Base-by-base conservation (phyloP, 495 filamentous ascomycete species). In the Jackrogersella multiformis region DNA sequence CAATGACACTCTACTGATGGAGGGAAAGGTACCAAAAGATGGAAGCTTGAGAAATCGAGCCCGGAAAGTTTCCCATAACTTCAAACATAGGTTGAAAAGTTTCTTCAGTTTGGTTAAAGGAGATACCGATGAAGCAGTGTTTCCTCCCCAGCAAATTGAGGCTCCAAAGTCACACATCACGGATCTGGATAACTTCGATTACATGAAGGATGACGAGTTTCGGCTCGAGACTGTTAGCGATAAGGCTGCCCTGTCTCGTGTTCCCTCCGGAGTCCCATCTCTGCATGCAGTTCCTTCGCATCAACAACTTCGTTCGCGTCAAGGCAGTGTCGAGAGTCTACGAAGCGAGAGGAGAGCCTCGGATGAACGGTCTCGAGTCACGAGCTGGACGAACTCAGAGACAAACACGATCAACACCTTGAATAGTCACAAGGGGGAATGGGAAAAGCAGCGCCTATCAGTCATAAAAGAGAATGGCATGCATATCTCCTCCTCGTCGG, bases 361-460 rank as follows among this genome's bases (percentile, higher is more conserved):
- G 20, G 84, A 86, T 21, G 84, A 85, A 15, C 84, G 78, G 49
- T 92, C 90, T 54, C 82, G 89, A 13, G 84, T 93, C 36, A 93
- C 89, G 12, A 94, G 91, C 72, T 93, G 91, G 92, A 83, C 85
- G 4, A 84, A 89, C 67, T 94, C 83, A 4, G 80, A 76, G 0
- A 75, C 77, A 0, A 82, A 76, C 42, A 84, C 81, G 5, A 71
- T 81, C 2, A 75, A 78, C 24, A 81, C 77, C 26, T 74, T 70
- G 64, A 74, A 55, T 54, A 77, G 65, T 56, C 69, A 35, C 74
- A 77, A 73, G 61, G 72, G 52, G 4, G 81, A 83, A 21, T 79
- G 79, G 69, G 85, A 86, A 39, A 79, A 74, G 34, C 86, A 88
- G 61, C 84, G 85, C 20, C 77, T 92, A 21, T 88, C 89, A 15